Evolutionary conservation across 768 basidiomycete species (phyloP), one percentile per base, ranked within the genome.

Genomic region (Mycena olivaceomarginata): DNA sequence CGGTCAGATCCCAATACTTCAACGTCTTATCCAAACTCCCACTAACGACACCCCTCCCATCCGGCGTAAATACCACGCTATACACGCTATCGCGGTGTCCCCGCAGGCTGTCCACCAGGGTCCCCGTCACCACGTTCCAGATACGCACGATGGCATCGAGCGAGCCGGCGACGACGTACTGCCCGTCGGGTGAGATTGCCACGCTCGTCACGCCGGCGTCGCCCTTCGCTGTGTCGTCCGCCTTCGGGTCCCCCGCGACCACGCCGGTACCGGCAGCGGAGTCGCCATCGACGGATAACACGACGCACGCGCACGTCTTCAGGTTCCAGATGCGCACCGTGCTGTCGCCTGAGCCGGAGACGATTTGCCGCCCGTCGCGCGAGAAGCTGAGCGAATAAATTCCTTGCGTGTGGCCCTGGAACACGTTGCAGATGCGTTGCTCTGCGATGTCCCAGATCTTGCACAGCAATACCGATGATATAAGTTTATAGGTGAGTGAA

Each of bases 331-430:
- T 83, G 41, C 85, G 82, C 22, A 83, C 95, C 0, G 94, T n/a
- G n/a, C n/a, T n/a, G n/a, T n/a, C n/a, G n/a, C n/a, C n/a, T n/a
- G n/a, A 94, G 20, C 94, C 95, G 5, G 94, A 95, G n/a, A 96
- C 94, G 76, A 96, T 92, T 77, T 92, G 89, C 43, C 91, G 88
- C 15, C 95, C 96, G 77, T 96, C 94, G 45, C 89, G 87, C 31
- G 94, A 93, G 86, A 96, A 98, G 83, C 95, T 96, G 79, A 98
- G 93, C 25, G 97, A 96, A 85, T 98, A 98, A 81, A 98, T 97
- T 83, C 97, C 97, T 83, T 96, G 95, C 79, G 92, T 91, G 85
- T 98, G 97, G 3, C 97, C 97, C 72, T 93, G 91, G 80, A 97
- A 95, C 22, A 94, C 87, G 69, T 90, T 92, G 53, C 92, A 90